Evolutionary conservation across 192 early-diverging fungal species (phyloP).

Genomic region (Backusella psychrophila): DNA sequence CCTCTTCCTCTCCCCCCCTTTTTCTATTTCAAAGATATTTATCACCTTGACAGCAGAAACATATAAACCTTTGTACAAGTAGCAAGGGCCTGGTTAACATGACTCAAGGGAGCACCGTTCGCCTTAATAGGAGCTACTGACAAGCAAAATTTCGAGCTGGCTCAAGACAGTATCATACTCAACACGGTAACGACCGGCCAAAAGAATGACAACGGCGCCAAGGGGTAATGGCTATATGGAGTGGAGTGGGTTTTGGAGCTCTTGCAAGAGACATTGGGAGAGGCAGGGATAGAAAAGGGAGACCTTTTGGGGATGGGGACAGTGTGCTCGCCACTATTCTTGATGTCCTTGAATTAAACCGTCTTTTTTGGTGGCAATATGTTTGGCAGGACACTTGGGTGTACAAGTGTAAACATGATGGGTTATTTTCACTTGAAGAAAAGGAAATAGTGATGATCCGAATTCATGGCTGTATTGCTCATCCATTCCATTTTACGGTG

Average conservation of each 20-base stretch:
- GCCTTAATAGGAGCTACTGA: conserved; percentile 60
- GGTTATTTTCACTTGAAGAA: too few relatives aligned
- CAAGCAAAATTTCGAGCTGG: conserved; percentile 87
- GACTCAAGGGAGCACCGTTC: conserved; percentile 95
- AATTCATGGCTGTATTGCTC: conserved; percentile 17
- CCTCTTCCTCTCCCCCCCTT: not conserved
- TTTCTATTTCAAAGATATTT: not conserved
- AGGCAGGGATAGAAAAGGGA: conserved; percentile 72
- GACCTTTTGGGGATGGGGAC: conserved; percentile 65
- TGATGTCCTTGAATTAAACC: conserved; percentile 29
- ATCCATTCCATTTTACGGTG: not conserved
- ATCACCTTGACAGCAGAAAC: conserved; percentile 60
- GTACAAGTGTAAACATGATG: too few relatives aligned
- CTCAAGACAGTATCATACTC: conserved; percentile 98
- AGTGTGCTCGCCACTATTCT: conserved; percentile 70
- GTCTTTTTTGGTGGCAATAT: conserved; percentile 41
- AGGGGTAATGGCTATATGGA: conserved; percentile 94
- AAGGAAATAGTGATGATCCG: too few relatives aligned
- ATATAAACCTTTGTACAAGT: conserved; percentile 99
- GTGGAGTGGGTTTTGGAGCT: conserved; percentile 42
- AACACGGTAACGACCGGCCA: conserved; percentile 76
- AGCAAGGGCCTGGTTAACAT: conserved; percentile 98
- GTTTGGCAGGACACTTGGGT: conserved; percentile 26
- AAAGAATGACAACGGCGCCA: conserved; percentile 94
- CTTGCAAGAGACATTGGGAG: conserved; percentile 69